Evolutionary conservation across 139 green algal species (phyloP), one percentile per base, ranked within the genome.

Genomic region (Chlamydomonas eustigma): DNA sequence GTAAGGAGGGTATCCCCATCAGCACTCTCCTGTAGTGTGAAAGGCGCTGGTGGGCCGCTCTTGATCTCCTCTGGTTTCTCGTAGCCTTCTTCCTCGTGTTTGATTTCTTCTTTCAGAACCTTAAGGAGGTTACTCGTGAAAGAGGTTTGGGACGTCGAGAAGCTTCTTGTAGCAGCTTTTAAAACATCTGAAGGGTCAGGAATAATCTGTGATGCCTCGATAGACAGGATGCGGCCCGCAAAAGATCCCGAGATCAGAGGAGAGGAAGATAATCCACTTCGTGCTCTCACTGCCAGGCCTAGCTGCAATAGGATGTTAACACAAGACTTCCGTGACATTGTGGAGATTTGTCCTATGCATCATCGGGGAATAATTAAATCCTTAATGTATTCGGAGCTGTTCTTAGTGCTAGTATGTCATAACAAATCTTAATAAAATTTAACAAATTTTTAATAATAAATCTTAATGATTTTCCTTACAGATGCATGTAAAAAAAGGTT

Each of bases 1-100:
- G 70, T 82, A 2, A 82, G 37, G 38, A 82, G 64, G 0, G 77
- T 82, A 71, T 82, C 77, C 44, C 75, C 75, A 37, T 74, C 68
- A 4, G 68, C 3, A 2, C 18, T n/a, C 50, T 77, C 72, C 2
- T 2, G 28, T 2, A 78, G 34, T 28, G 74, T 73, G 71, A 77
- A 82, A 34, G 77, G 77, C 3, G 77, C 77, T 24, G 77, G 77
- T 3, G 77, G 77, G 1, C 77, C 77, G 2, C 2, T 18, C 1
- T 18, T 18, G 3, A 82, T 63, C 39, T 58, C 52, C 38, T 77
- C 63, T 5, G 77, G 70, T 44, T 66, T 75, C 0, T 24, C 37
- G 37, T 77, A 78, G 2, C 5, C 34, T n/a, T 74, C 38, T 34
- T 77, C 67, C 58, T 82, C 77, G 31, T 78, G n/a, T 8, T 67